Base-by-base conservation (phyloP, 257 asterid genomes). In the Fraxinus excelsior region DNA sequence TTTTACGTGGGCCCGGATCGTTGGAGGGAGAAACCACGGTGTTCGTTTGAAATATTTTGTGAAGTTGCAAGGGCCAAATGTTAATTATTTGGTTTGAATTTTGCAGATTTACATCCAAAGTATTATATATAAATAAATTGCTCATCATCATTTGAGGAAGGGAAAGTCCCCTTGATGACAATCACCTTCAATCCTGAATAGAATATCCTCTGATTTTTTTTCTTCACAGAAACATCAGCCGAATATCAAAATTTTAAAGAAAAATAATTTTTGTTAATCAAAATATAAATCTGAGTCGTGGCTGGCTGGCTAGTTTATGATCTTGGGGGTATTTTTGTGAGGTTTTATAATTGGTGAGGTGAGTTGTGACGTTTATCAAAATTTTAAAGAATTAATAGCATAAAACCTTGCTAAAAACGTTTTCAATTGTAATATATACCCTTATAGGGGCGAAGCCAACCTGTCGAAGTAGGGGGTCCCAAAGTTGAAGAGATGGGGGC, bases 121-220 rank as follows among this genome's bases (percentile, higher is more conserved):
- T 9, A 66, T 12, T 42, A 40, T 13, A 73, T 42, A 71, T 34
- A 75, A 32, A 6, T 46, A 37, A 37, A 37, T 37, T 28, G 31
- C 72, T 44, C 18, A 71, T 40, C 35, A 72, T 32, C 49, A 46
- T 19, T 31, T 12, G 34, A 74, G 66, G 56, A 56, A 29, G 67
- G 70, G 71, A 42, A n/a, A n/a, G n/a, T n/a, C n/a, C n/a, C n/a
- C n/a, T 28, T 42, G 25, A 21, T 64, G 73, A 74, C 23, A 34
- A 74, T 85, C 75, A 86, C 89, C 91, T 86, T 78, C 73, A 25
- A 64, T 76, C 77, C 49, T 77, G 26, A 82, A 71, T 16, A 49
- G 64, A 28, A 60, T 21, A 34, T 80, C 72, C 40, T 76, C 67
- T 38, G 82, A 56, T 19, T 44, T 65, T 44, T 65, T 28, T 68